Evolutionary conservation across 768 basidiomycete genomes (phyloP), one percentile per base, ranked within the genome.

Genomic region (Trametes gibbosa): DNA sequence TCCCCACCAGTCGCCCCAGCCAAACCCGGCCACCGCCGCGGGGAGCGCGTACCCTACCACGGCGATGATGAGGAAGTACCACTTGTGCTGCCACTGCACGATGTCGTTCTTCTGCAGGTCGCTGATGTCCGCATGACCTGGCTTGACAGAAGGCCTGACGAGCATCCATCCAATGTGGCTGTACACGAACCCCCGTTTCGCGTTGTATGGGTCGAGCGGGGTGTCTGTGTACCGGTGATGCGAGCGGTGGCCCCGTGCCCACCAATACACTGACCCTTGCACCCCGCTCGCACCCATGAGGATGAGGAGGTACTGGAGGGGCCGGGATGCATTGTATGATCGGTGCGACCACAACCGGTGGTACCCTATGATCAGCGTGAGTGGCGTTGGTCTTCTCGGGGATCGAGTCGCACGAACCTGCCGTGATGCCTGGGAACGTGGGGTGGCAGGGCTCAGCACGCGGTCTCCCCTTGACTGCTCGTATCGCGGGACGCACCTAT

Each of bases 291-390:
- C 74, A 24, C 80, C 82, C 32, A 75, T 75, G 32, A 77, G 56
- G 7, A 76, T 74, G 45, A 83, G 73, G 63, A 75, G 69, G 68
- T 76, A 79, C 66, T 83, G 76, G 12, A 84, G 74, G 10, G 78
- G 74, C 8, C 65, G 62, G 9, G 76, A 73, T 3, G 82, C 83
- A 57, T 78, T 81, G 72, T 83, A 84, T 7, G 80, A 75, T 48
- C 83, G 73, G 69, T 84, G 83, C 19, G 83, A 76, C 78, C 79
- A 84, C 2, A 83, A 74, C 7, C 82, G 76, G 63, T 84, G 82
- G 68, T 83, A 83, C 32, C 81, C 81, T 56, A 73, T 34, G 39
- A 24, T 13, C 40, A 24, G 42, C n/a, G 23, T 55, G 37, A 48
- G 45, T 41, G 37, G 10, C 17, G 43, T 41, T 21, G 21, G 17